Evolutionary conservation across 169 alveolate species (phyloP), one percentile per base, ranked within the genome.

Genomic region (Eimeria maxima): DNA sequence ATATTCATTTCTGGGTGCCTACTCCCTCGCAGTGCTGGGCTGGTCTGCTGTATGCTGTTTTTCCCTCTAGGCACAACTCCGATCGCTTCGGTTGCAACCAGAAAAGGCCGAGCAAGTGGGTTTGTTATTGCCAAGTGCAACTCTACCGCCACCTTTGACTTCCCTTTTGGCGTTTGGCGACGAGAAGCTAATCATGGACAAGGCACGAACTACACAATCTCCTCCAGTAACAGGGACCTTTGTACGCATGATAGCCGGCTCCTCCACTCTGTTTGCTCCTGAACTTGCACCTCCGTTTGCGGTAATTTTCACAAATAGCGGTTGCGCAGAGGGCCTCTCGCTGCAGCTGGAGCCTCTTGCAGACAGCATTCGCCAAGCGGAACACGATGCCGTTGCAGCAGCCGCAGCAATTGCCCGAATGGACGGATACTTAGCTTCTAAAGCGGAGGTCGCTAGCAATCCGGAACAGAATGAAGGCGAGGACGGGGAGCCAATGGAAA

Each of bases 301-400:
- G 27, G 81, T 87, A 27, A 63, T 87, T 63, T 87, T 87, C 83
- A 87, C 93, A 45, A 63, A 60, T 38, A 63, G 93, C 93, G 33
- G 42, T 20, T 42, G 93, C 83, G 83, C 93, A 3, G 10, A 63
- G 47, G 83, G 83, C 24, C 93, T 87, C 53, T 10, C 55, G 33
- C 93, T 63, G 81, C 93, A 87, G 81, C n/a, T 87, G 93, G 81
- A 87, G 47, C 93, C 93, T 60, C 44, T 87, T 33, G 83, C 81
- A 87, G 81, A 87, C 8, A 42, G 81, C 67, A 33, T 63, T 38
- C 63, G 93, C 81, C 93, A 29, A 27, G 93, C 93, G 47, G 83
- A 87, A 63, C 8, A 27, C 38, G 93, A 63, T 33, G 78, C 93
- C n/a, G 27, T 87, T 24, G 93, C 81, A 63, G 81, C 93, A 13